phyloP scores from a whole-genome alignment of 2,329 filamentous ascomycete species.

The Neonectria ditissima region DNA sequence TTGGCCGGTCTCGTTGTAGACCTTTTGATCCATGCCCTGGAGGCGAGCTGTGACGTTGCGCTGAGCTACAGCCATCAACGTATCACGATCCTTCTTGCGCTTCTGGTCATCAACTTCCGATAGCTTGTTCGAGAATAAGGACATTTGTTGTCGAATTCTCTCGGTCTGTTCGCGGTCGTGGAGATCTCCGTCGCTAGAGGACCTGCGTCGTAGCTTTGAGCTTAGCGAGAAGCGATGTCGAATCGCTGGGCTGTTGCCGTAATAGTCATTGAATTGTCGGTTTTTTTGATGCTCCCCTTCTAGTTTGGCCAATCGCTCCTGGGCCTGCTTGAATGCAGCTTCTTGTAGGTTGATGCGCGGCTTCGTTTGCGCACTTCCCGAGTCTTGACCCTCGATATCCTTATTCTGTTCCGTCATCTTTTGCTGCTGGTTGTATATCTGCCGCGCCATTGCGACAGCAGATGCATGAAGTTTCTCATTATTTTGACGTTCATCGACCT shows the following conservation, averaged over 20 bases:
- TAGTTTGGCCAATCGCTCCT: conserved; percentile 84
- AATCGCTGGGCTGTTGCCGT: conserved; percentile 64
- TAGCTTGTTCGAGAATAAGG: conserved; percentile 76
- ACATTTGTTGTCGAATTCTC: conserved; percentile 83
- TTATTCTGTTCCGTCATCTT: conserved; percentile 66
- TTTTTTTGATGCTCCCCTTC: conserved; percentile 75
- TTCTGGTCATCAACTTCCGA: conserved; percentile 79
- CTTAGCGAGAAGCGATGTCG: conserved; percentile 62
- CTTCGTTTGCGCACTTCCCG: conserved; percentile 59
- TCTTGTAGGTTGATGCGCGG: conserved; percentile 79
- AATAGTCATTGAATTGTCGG: conserved; percentile 79
- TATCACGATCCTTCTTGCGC: conserved; percentile 78
- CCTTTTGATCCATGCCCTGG: conserved; percentile 83
- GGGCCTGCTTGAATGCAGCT: conserved; percentile 85
- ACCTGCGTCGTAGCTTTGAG: conserved; percentile 69
- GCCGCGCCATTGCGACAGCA: conserved; percentile 88
- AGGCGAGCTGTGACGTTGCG: conserved; percentile 86
- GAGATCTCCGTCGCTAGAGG: conserved; percentile 74
- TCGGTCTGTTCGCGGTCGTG: conserved; percentile 77
- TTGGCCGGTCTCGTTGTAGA: conserved; percentile 81
- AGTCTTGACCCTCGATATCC: conserved; percentile 51
- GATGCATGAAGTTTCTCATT: conserved; percentile 82
- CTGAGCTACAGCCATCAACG: conserved; percentile 81
- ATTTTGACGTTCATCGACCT: conserved; percentile 79
- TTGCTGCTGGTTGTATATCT: conserved; percentile 82